Conservation (phyloP, 257 asterid genomes). For the Plectranthus barbatus region DNA sequence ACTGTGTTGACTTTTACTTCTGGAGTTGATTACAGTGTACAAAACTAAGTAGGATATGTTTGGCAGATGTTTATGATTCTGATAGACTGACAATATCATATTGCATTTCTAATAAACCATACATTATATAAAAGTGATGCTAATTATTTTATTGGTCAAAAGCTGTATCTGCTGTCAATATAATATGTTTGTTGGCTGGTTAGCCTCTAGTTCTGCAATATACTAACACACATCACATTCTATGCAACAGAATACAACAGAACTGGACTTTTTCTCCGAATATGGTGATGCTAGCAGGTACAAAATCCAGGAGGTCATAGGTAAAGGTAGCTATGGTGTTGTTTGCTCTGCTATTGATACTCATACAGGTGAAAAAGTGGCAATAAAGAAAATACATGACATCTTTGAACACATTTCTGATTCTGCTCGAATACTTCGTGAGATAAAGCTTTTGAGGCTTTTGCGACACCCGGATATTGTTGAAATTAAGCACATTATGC, state of each 20-base stretch:
- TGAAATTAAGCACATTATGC: slow-evolving; percentile 85
- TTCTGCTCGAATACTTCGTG: slow-evolving; percentile 87
- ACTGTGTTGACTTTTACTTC: background rate
- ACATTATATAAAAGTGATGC: background rate
- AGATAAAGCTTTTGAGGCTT: slow-evolving; percentile 87
- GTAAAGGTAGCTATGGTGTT: slow-evolving; percentile 94
- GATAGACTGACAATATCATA: background rate
- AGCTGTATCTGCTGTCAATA: background rate
- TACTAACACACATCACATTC: slow-evolving; percentile 5
- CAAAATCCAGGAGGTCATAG: slow-evolving; percentile 75
- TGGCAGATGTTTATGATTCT: background rate
- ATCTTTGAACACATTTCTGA: slow-evolving; percentile 84
- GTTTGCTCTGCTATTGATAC: slow-evolving; percentile 87
- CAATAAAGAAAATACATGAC: slow-evolving; percentile 82
- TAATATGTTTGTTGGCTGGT: background rate
- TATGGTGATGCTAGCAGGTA: slow-evolving; percentile 84
- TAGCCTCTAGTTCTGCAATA: background rate
- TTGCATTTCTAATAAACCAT: background rate
- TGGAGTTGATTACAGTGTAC: background rate
- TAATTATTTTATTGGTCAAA: background rate
- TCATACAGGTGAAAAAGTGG: slow-evolving; percentile 77
- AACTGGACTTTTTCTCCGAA: slow-evolving; percentile 81
- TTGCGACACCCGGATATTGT: slow-evolving; percentile 90
- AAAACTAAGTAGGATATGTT: background rate
- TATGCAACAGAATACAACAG: slow-evolving; percentile 50